Percentiles rank a stretch among this genome's conserved stretches.
Conservation (phyloP, 495 filamentous ascomycete species). For the Aspergillus cristatus region DNA sequence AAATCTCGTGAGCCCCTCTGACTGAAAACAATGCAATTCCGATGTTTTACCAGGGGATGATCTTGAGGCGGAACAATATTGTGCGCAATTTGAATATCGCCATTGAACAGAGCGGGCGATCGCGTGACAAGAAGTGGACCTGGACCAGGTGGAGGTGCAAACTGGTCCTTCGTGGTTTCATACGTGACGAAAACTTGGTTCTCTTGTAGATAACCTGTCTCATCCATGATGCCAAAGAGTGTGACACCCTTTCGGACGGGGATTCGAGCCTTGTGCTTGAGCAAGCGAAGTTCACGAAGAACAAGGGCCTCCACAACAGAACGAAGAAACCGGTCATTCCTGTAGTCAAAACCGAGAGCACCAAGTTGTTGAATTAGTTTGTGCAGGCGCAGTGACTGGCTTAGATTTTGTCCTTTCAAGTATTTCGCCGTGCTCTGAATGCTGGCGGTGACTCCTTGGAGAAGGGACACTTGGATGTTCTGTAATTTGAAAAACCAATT, state of each 20-base stretch:
- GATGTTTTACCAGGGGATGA: slow-evolving; percentile 50
- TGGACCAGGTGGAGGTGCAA: slow-evolving; percentile 4
- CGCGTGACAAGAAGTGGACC: slow-evolving; percentile 53
- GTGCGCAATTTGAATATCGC: slow-evolving; percentile 60
- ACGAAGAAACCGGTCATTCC: slow-evolving; percentile 54
- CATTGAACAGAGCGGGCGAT: slow-evolving; percentile 68
- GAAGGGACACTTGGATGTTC: slow-evolving; percentile 40
- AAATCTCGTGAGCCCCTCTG: slow-evolving; percentile 60
- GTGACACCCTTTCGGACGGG: slow-evolving; percentile 57
- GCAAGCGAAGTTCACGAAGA: slow-evolving; percentile 52
- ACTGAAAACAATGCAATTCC: slow-evolving; percentile 73
- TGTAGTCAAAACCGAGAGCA: slow-evolving; percentile 48
- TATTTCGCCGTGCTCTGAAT: slow-evolving; percentile 53
- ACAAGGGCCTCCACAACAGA: slow-evolving; percentile 55
- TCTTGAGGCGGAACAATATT: slow-evolving; percentile 43
- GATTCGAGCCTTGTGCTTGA: slow-evolving; percentile 72
- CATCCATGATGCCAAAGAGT: slow-evolving; percentile 75
- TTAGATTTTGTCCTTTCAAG: slow-evolving; percentile 46
- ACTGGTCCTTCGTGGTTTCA: slow-evolving; percentile 6
- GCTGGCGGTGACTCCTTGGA: slow-evolving; percentile 46
- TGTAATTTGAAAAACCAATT: slow-evolving; percentile 55
- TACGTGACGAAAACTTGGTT: slow-evolving; percentile 15
- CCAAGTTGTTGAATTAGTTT: slow-evolving; percentile 48
- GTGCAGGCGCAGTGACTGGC: slow-evolving; percentile 43
- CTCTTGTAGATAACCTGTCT: slow-evolving; percentile 59